Evolutionary conservation across 2,329 filamentous ascomycete species (phyloP), one percentile per base, ranked within the genome.

Genomic region (Meredithiella fracta): DNA sequence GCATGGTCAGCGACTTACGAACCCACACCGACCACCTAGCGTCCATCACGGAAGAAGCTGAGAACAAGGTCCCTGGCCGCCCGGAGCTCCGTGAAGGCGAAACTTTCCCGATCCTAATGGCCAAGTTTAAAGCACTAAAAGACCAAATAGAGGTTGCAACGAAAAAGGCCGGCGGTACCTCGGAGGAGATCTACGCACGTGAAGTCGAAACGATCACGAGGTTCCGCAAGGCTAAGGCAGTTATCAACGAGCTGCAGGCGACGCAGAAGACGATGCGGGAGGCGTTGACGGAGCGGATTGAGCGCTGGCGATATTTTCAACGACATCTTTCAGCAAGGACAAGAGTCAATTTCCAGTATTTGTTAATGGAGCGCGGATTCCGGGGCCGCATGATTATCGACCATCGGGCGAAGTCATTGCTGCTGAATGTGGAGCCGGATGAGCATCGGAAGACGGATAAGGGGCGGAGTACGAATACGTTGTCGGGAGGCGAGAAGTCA

Each of bases 401-500:
- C 63, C 91, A 97, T 69, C 71, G 74, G 51, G 67, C 74, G n/a
- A 84, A 84, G 62, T 74, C 78, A 56, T 78, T 98, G 38, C 82
- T 90, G 60, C 78, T 98, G 58, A 77, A 85, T 60, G 85, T 91
- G 59, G 79, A 84, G 65, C 80, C 80, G 0, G 80, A 83, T 59
- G 74, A 80, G 64, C 92, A 85, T 22, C 82, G 77, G 61, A 79
- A 76, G 62, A 82, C 77, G 59, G 79, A 78, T 22, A 74, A 78
- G 3, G 89, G 88, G 1, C 80, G 91, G 52, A 85, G 86, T 64
- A 91, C 92, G 23, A 94, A 88, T 69, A 97, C 91, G 0, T 73
- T 98, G 1, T 96, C 90, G 7, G 92, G 92, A 54, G 92, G 92
- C 29, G 92, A 98, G 67, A 98, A 98, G 67, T 97, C 91, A 0